Base-by-base conservation (phyloP, 2,329 filamentous ascomycete genomes). In the Paraphoma sp. region DNA sequence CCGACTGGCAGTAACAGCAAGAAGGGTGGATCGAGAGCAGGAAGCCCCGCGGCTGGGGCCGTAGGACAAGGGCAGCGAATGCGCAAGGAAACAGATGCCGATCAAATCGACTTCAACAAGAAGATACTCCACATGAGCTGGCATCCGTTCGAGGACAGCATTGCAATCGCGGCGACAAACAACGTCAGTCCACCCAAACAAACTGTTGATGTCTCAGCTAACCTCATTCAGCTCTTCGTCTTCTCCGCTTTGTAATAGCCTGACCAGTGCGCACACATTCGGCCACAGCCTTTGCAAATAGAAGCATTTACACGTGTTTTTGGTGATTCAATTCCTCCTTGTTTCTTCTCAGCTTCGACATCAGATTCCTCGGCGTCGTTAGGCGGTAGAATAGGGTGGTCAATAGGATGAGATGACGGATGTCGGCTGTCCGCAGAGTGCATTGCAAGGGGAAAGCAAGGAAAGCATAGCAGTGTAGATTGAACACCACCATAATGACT, bases 91-190 rank as follows among this genome's bases (percentile, higher is more conserved):
- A 99, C 95, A 51, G 95, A 99, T 79, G 95, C 95, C 56, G 94
- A 99, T 78, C 94, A 98, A 82, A 98, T 98, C 79, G 95, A 99
- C 80, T 99, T 98, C 81, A 98, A 98, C 86, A 99, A 98, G 87
- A 99, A 99, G 87, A 99, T 99, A 71, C 78, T 99, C 75, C 95
- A 99, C 79, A 99, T 99, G 95, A 98, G 94, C 81, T 99, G 95
- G 95, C 95, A 99, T 87, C 95, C 95, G 47, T 97, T 96, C 72
- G 95, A 99, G 81, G 94, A 99, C 81, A 98, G 94, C 82, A 99
- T 99, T 81, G 95, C 95, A 55, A 99, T 99, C 83, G 95, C 95
- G 68, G 95, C 95, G 59, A 99, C 95, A 64, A 99, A 99, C 84
- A 99, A 99, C 81, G 95, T 98, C 82, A 90, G 94, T 42, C 84